Conservation (phyloP, 108 stramenopile species). For the Parmales sp. region DNA sequence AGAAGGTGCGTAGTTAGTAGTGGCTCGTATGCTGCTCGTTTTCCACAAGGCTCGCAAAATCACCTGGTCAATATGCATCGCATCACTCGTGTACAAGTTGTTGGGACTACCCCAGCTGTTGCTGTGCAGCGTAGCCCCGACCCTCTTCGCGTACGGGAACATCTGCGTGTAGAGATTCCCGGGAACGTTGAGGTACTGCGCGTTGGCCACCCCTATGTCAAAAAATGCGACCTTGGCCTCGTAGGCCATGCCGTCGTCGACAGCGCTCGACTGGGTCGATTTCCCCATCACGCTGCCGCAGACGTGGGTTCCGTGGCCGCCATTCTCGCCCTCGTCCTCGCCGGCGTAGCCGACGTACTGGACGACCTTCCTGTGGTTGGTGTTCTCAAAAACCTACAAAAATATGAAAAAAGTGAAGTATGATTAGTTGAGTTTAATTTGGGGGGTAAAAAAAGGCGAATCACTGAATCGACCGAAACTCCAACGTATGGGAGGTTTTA, state of each 20-base stretch:
- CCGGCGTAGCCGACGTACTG: constrained; percentile 32
- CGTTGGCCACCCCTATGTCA: constrained; percentile 30
- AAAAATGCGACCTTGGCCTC: constrained; percentile 33
- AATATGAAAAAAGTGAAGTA: too few species aligned
- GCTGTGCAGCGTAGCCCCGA: constrained; percentile 17
- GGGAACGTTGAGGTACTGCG: not conserved
- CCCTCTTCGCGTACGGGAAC: not conserved
- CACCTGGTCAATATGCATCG: not conserved
- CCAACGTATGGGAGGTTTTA: too few species aligned
- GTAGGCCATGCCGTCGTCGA: constrained; percentile 22
- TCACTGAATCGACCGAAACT: too few species aligned
- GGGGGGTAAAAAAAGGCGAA: too few species aligned
- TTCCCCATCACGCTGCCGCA: constrained; percentile 31
- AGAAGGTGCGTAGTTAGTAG: too few species aligned
- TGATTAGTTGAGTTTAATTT: too few species aligned
- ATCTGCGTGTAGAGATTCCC: not conserved
- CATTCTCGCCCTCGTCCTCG: constrained; percentile 16
- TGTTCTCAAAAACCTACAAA: not conserved
- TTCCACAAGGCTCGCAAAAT: too few species aligned
- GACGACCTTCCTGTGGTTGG: constrained; percentile 22
- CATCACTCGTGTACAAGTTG: not conserved
- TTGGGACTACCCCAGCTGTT: constrained; percentile 17
- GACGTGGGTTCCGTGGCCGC: constrained; percentile 43
- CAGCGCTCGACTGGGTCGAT: constrained; percentile 17
- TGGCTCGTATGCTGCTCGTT: too few species aligned